Conservation (phyloP, 2,329 filamentous ascomycete species). For the Fusarium sp. region DNA sequence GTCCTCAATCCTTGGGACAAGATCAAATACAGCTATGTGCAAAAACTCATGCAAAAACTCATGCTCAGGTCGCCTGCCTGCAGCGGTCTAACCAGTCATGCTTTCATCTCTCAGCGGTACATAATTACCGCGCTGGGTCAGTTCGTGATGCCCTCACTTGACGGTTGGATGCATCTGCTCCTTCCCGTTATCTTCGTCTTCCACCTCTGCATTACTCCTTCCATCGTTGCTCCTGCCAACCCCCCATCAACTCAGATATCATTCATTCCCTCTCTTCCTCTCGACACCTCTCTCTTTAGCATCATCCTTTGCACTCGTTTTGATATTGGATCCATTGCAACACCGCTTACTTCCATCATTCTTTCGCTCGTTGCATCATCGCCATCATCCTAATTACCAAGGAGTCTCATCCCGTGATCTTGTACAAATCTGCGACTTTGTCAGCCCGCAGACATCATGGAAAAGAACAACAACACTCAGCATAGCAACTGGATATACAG, state of each 20-base stretch:
- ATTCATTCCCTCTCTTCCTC: neutral
- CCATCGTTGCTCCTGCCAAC: neutral
- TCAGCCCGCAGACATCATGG: neutral
- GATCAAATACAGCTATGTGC: no score
- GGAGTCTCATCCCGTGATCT: neutral
- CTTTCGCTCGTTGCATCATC: neutral
- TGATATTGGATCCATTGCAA: neutral
- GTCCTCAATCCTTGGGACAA: no score
- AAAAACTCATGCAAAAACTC: no score
- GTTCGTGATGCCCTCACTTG: constrained; percentile 1
- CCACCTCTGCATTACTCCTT: neutral
- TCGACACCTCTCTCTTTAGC: neutral
- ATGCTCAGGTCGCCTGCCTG: no score
- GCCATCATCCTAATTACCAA: neutral
- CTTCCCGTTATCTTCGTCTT: neutral
- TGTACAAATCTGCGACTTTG: neutral
- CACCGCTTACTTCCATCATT: constrained; percentile 8
- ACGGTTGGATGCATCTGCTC: neutral
- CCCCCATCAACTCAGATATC: neutral
- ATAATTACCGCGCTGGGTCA: no score
- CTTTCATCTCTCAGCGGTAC: neutral
- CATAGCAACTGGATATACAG: constrained; percentile 5
- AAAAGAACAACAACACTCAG: neutral
- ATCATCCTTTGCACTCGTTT: constrained; percentile 3
- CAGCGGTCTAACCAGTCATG: neutral